Evolutionary conservation across 257 asterid genomes (phyloP), one percentile per base, ranked within the genome.

Genomic region (Perilla frutescens): DNA sequence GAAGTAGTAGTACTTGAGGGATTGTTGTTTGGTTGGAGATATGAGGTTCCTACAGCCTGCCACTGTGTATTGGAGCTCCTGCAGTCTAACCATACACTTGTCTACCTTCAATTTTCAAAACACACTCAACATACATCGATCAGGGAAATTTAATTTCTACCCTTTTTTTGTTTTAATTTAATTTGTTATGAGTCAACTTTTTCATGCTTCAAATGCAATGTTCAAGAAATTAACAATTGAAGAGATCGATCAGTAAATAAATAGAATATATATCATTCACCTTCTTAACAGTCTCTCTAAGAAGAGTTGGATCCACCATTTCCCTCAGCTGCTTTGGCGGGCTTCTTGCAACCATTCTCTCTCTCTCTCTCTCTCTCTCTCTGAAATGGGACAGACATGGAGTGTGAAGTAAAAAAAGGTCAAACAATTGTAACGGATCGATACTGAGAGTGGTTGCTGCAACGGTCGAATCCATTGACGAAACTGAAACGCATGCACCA

Each of bases 21-120:
- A 68, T 54, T 87, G 85, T 13, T 84, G 88, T 76, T 82, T 20
- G 26, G 26, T 20, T 20, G 26, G 26, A 20, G 26, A 20, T 20
- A 20, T 20, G 26, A 20, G 26, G 0, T 20, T 20, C 26, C 26
- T 84, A 62, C 87, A 82, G 15, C 81, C 86, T 80, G 37, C 72
- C 3, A 89, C 91, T 32, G 88, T 81, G 74, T 81, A 67, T 34
- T 89, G 97, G 44, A 91, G 93, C 80, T 91, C 97, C 76, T 87
- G 91, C 79, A 91, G 64, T 80, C 97, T 64, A 53, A 87, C 90
- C 89, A 88, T 82, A 62, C 96, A 89, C 71, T 79, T 88, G 11
- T 91, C 96, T 80, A 90, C 94, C 93, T 89, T 66, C 71, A 71
- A 66, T 20, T 20, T 20, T 20, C 26, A 20, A 20, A 20, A 20